Evolutionary conservation across 2,329 filamentous ascomycete genomes (phyloP).

Genomic region (Volutella citrinella): DNA sequence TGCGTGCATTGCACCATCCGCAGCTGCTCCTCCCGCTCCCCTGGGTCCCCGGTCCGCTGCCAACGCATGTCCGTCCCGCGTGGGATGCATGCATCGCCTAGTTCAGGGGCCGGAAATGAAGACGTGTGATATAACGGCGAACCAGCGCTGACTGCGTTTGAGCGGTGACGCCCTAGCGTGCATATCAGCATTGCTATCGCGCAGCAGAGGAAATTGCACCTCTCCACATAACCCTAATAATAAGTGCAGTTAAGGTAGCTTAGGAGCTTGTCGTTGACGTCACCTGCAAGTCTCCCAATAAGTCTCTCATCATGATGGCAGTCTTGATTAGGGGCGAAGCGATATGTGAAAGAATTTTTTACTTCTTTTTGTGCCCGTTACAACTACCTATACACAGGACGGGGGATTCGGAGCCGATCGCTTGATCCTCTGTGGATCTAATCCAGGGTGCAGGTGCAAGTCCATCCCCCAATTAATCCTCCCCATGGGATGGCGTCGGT

Average conservation of each 20-base stretch:
- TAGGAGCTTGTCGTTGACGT: too few relatives aligned
- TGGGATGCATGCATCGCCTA: conserved; percentile 2
- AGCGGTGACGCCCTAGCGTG: conserved; percentile 8
- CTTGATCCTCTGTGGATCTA: conserved; percentile 19
- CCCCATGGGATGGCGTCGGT: conserved; percentile 15
- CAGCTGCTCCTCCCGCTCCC: too few relatives aligned
- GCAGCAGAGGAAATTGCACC: too few relatives aligned
- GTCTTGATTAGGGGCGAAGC: too few relatives aligned
- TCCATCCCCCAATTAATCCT: conserved; percentile 22
- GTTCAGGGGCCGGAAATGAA: conserved; percentile 12
- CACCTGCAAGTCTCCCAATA: too few relatives aligned
- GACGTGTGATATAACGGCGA: conserved; percentile 4
- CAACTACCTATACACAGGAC: conserved; percentile 37
- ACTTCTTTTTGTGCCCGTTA: conserved; percentile 37
- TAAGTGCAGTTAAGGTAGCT: too few relatives aligned
- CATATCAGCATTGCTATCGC: too few relatives aligned
- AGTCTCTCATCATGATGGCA: too few relatives aligned
- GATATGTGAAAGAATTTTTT: conserved; percentile 32
- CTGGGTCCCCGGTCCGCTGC: background rate
- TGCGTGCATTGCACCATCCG: too few relatives aligned
- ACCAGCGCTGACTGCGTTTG: background rate
- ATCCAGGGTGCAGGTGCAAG: conserved; percentile 18
- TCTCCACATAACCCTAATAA: too few relatives aligned
- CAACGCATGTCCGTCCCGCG: too few relatives aligned
- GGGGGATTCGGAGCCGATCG: conserved; percentile 20